Conservation (phyloP, 768 basidiomycete species). For the Amanita subjunquillea region DNA sequence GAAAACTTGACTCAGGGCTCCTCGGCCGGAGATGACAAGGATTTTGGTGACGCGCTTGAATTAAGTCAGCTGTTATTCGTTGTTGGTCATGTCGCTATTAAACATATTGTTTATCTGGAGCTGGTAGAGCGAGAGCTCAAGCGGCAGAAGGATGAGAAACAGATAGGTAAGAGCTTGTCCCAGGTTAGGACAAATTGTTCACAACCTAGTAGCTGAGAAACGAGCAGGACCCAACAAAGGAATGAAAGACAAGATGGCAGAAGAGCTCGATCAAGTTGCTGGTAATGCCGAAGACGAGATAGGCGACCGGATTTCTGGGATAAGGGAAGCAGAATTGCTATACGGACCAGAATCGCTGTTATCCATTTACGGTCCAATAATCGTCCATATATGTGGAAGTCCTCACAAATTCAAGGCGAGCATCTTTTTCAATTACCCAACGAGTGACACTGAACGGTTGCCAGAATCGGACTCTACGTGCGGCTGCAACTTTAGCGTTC, state of each 20-base stretch:
- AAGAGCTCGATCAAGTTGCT: constrained; percentile 94
- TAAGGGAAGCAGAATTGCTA: constrained; percentile 81
- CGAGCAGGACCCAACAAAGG: constrained; percentile 26
- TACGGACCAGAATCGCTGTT: constrained; percentile 77
- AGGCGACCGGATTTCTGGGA: constrained; percentile 77
- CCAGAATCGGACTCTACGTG: constrained; percentile 79
- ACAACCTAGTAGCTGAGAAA: constrained; percentile 40
- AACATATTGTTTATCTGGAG: constrained; percentile 94
- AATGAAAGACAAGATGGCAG: constrained; percentile 53
- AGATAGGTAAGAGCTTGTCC: constrained; percentile 45
- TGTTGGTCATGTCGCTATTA: constrained; percentile 95
- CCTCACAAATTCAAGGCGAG: constrained; percentile 85
- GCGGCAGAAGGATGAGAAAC: constrained; percentile 85
- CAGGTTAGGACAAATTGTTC: not conserved
- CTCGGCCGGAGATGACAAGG: constrained; percentile 23
- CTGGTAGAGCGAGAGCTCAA: constrained; percentile 95
- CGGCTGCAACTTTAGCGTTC: constrained; percentile 79
- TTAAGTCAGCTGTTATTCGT: constrained; percentile 92
- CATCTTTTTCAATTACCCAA: not conserved
- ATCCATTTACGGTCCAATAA: constrained; percentile 79
- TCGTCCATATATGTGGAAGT: constrained; percentile 83
- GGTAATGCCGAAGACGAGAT: constrained; percentile 99
- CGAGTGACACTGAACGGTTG: constrained; percentile 3
- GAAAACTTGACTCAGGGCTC: constrained; percentile 15
- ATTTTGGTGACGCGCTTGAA: constrained; percentile 74